A percentile compares a stretch with the other conserved stretches of the same genome.
Conservation (phyloP, 2,329 filamentous ascomycete species). For the Xylaria sp. region DNA sequence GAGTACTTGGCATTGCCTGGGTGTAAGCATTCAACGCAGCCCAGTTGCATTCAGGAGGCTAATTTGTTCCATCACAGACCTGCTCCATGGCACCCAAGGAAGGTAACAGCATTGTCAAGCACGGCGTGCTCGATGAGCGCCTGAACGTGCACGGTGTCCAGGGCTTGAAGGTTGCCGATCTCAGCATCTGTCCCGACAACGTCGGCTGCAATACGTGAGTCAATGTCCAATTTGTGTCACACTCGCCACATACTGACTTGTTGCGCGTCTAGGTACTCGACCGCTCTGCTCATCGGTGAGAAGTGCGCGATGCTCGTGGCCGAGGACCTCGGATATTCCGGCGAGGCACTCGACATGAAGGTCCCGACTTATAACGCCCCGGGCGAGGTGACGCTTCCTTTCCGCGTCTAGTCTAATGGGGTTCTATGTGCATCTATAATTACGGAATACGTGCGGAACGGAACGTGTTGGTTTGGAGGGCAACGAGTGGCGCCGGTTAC, state of each 20-base stretch:
- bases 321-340: conserved; percentile 79
- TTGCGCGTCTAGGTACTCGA: conserved; percentile 62
- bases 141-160: conserved; percentile 82
- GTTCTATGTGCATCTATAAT: background rate
- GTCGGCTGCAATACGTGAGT: conserved; percentile 74
- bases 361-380: conserved; percentile 72
- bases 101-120: conserved; percentile 83
- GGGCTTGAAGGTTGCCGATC: conserved; percentile 79
- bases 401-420: conserved; percentile 56
- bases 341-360: conserved; percentile 79
- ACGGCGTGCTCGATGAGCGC: conserved; percentile 80
- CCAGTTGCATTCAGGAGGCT: background rate
- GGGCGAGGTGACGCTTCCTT: conserved; percentile 55
- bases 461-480: background rate
- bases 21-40: conserved; percentile 53
- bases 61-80: conserved; percentile 54
- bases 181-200: conserved; percentile 82
- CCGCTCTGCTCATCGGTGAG: conserved; percentile 79
- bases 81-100: conserved; percentile 81
- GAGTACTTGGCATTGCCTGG: conserved; percentile 76
- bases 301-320: conserved; percentile 76
- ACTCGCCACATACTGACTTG: conserved; percentile 2
- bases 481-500: background rate
- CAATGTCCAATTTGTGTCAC: background rate
- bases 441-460: background rate